Base-by-base conservation (phyloP, 805 yeast species). In the Spathaspora arborariae region DNA sequence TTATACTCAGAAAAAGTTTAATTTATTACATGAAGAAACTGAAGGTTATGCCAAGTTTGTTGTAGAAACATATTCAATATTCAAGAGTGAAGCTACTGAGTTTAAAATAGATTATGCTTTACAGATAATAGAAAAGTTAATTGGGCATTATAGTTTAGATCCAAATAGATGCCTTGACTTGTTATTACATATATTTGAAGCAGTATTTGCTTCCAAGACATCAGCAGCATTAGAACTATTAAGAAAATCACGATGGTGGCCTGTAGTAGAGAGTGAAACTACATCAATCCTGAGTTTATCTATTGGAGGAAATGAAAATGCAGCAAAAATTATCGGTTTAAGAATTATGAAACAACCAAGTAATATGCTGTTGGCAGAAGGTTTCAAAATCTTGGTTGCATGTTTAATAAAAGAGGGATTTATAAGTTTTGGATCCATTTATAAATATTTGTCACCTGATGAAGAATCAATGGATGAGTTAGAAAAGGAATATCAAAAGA, bases 61-160 rank as follows among this genome's bases (percentile, higher is more conserved):
- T 0, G 73, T 74, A 2, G 79, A 82, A 41, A 51, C 85, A 10
- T 61, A 67, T 45, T 51, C 63, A 2, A 71, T 80, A 1, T 65
- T 77, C 45, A 55, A 57, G 20, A 30, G 49, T 18, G 65, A 67
- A 2, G 74, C 76, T 46, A 62, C 76, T 6, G 51, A 56, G 2
- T 65, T 56, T 36, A 75, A 78, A 54, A 64, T 80, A 0, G 64
- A 68, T 1, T 72, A 69, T 44, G 73, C 78, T 8, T 58, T 74
- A 8, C 62, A 74, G n/a, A 71, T 76, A 5, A 67, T 85, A 13
- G 76, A 79, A 41, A 72, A 74, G 22, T 58, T 85, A 5, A 84
- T 84, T 45, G 96, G 94, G 1, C 88, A 84, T 59, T 89, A 80
- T 60, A 76, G 77, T 44, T 70, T 90, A 42, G 96, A 91, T 56